Base-by-base conservation (phyloP, 257 asterid species). In the Solanum bulbocastanum region DNA sequence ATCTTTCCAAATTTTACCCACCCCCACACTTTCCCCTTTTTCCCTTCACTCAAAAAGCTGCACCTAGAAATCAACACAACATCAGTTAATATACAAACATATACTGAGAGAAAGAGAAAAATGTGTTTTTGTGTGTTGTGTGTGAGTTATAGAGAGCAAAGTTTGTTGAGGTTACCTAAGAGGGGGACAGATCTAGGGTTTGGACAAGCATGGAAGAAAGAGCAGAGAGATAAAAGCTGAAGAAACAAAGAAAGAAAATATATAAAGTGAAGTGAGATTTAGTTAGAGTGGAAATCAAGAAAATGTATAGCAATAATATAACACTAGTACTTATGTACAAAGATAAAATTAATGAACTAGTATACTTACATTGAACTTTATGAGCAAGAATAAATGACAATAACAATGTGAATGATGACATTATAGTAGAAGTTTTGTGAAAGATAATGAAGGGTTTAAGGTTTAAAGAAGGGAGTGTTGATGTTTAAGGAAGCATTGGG, bases 171-270 rank as follows among this genome's bases (percentile, higher is more conserved):
- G 90, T 91, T 92, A 94, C 94, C 98, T 91, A 92, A 88, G 85
- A 86, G 90, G 93, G 93, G 93, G 93, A 92, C 98, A 95, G 98
- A 96, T 96, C 98, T 96, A 93, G 99, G 96, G 98, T 95, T 96
- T 92, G 90, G 90, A 92, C 91, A 93, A 90, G 94, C 95, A 94
- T 90, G 91, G 91, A 85, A 66, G 78, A 5, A 32, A 88, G 89
- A 86, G 75, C 89, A 71, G 84, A 87, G 89, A 39, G 86, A 84
- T 87, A 88, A 90, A 87, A 85, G 90, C 56, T 76, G 66, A 39
- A 36, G 73, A 86, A 83, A 83, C 23, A 42, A 56, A 60, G 27
- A 13, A 78, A 65, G 37, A 89, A 90, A 85, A 14, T 1, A n/a
- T n/a, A 14, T 42, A 40, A 78, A 78, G 84, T 40, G 84, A 89